Percentiles rank a stretch among this genome's conserved stretches.
Conservation (phyloP, 352 stramenopile genomes). For the Phytophthora kernoviae region DNA sequence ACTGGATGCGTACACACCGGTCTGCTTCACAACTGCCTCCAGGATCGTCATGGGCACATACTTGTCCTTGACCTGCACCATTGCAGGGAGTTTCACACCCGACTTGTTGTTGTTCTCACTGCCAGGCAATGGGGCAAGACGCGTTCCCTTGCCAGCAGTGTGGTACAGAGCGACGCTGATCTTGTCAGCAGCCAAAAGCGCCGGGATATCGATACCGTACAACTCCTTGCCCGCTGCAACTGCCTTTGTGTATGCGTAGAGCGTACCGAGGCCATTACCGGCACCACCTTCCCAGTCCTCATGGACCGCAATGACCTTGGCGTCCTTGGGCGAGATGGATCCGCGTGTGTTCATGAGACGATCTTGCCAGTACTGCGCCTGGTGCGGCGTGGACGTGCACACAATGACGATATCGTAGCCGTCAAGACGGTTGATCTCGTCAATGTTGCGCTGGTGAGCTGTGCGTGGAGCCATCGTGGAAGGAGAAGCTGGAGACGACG, state of each 20-base stretch:
- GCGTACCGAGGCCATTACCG: slow-evolving; percentile 95
- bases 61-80: slow-evolving; percentile 86
- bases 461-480: slow-evolving; percentile 37
- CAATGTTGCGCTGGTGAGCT: slow-evolving; percentile 80
- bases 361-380: slow-evolving; percentile 97
- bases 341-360: slow-evolving; percentile 90
- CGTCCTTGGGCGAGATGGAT: slow-evolving; percentile 76
- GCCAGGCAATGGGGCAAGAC: slow-evolving; percentile 95
- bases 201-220: slow-evolving; percentile 87
- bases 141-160: slow-evolving; percentile 97
- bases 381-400: slow-evolving; percentile 96
- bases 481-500: neutral
- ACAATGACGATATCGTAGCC: slow-evolving; percentile 97
- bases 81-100: slow-evolving; percentile 97
- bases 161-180: slow-evolving; percentile 97
- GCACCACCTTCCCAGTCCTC: slow-evolving; percentile 97
- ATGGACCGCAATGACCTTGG: slow-evolving; percentile 95
- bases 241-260: slow-evolving; percentile 97
- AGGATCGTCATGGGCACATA: slow-evolving; percentile 96
- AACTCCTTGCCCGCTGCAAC: slow-evolving; percentile 83
- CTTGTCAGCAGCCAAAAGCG: slow-evolving; percentile 64
- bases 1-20: slow-evolving; percentile 95
- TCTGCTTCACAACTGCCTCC: slow-evolving; percentile 98
- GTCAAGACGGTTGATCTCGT: slow-evolving; percentile 86
- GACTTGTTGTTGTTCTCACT: slow-evolving; percentile 99